Evolutionary conservation across 345 rosid genomes (phyloP).

Genomic region (Eucalyptus sp.): DNA sequence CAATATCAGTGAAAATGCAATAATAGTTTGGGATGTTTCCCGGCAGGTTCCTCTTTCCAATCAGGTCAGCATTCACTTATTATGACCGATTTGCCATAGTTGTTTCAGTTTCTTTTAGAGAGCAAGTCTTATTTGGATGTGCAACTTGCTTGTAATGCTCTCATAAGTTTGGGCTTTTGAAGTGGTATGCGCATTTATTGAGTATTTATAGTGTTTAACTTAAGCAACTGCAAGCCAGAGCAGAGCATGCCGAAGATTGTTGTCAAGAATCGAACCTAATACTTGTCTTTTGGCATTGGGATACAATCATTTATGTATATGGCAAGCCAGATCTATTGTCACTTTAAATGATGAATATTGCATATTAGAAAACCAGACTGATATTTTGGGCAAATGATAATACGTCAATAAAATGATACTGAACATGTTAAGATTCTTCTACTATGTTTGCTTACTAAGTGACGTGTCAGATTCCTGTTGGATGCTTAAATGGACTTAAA

Average conservation of each 20-base stretch:
- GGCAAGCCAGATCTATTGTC: background rate
- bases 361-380: background rate
- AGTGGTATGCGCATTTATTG: background rate
- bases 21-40: conserved; percentile 66
- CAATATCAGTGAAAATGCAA: conserved; percentile 68
- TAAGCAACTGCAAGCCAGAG: background rate
- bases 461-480: background rate
- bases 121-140: background rate
- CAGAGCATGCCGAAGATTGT: background rate
- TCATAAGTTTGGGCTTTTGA: background rate
- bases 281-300: background rate
- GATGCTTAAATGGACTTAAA: background rate
- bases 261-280: background rate
- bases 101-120: background rate
- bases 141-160: background rate
- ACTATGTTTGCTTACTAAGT: background rate
- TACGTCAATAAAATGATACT: background rate
- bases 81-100: background rate
- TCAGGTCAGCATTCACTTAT: conserved; percentile 40
- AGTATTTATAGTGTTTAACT: background rate
- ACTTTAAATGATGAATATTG: background rate
- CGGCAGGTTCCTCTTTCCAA: conserved; percentile 75
- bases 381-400: background rate
- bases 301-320: background rate
- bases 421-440: background rate